These are phyloP conservation scores for Suillus plorans DNA, from an alignment of 768 basidiomycete species.

Conservation along the genomic window DNA sequence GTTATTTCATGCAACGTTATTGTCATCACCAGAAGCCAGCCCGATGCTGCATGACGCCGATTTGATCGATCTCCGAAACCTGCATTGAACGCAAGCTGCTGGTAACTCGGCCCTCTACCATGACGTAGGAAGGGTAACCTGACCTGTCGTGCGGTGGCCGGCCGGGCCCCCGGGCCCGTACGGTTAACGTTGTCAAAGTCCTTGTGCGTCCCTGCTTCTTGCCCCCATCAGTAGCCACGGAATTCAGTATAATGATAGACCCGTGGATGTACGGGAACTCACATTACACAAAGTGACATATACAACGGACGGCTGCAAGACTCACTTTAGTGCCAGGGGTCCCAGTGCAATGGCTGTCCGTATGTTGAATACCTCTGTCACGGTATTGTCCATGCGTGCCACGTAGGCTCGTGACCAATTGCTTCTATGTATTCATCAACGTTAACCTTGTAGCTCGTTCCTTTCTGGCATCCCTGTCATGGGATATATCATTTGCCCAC, in stretches of 20 bases:
- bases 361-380: not conserved
- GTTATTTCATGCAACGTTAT: constrained; percentile 41
- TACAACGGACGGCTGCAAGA: too few relatives aligned
- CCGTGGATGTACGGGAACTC: not conserved
- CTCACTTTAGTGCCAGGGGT: not conserved
- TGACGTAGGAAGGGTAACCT: constrained; percentile 40
- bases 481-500: not conserved
- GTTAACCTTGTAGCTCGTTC: not conserved
- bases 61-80: not conserved
- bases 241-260: not conserved
- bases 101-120: constrained; percentile 60
- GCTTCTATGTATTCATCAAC: not conserved
- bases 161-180: too few relatives aligned
- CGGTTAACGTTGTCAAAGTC: not conserved
- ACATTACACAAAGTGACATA: not conserved
- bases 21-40: constrained; percentile 56
- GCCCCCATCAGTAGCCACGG: not conserved
- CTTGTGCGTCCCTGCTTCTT: not conserved
- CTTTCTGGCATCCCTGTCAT: not conserved
- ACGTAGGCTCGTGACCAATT: too few relatives aligned
- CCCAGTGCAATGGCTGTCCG: not conserved
- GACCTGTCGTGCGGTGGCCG: not conserved
- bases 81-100: constrained; percentile 29
- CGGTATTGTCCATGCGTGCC: too few relatives aligned
- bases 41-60: constrained; percentile 39